A percentile compares a stretch with the other conserved stretches of the same genome.
Evolutionary conservation across 225 moss, liverwort and hornwort species (phyloP).

Genomic region (Rhytidiadelphus loreus): DNA sequence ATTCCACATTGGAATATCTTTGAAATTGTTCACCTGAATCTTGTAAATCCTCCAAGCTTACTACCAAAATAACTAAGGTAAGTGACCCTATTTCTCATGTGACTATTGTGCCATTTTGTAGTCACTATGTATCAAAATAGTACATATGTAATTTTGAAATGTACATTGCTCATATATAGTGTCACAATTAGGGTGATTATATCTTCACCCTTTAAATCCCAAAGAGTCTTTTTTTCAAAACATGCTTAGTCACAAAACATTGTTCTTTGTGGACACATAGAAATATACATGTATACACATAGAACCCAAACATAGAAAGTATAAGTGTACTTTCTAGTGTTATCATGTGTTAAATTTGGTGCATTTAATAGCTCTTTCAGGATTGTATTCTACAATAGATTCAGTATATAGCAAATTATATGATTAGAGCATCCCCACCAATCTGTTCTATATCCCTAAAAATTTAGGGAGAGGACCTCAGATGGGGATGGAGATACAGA

Average conservation of each 20-base stretch:
- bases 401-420: neutral
- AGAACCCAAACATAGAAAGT: neutral
- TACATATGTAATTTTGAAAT: neutral
- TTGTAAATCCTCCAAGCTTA: neutral
- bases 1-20: neutral
- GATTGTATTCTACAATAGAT: accelerated
- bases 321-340: neutral
- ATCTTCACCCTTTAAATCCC: neutral
- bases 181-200: neutral
- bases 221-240: neutral
- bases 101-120: neutral
- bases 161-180: neutral
- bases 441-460: no score
- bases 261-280: neutral
- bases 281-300: no score
- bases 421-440: no score
- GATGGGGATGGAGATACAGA: no score
- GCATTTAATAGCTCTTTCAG: neutral
- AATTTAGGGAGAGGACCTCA: no score
- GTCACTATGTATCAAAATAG: neutral
- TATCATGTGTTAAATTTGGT: neutral
- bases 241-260: neutral
- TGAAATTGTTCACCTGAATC: neutral
- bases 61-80: no score
- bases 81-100: neutral